phyloP scores from a whole-genome alignment of 2,329 filamentous ascomycete species.

The Cordyceps javanica region DNA sequence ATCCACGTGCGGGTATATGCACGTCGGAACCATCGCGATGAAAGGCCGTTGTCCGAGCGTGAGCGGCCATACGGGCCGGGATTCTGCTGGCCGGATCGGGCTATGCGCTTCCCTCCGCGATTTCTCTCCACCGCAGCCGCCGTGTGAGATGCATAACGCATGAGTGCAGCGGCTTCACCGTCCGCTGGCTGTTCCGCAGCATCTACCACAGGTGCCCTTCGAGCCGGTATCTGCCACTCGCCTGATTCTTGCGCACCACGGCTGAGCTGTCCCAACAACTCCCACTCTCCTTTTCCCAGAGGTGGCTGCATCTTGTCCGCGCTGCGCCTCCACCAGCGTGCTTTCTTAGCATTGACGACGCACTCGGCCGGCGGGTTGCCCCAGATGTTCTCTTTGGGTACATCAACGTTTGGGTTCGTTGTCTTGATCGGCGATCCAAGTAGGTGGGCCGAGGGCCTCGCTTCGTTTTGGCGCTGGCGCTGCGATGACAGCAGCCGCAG shows the following conservation, averaged over 20 bases:
- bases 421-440: conserved; percentile 20
- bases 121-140: conserved; percentile 4
- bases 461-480: conserved; percentile 23
- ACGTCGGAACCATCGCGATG: conserved; percentile 38
- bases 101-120: conserved; percentile 18
- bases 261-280: conserved; percentile 43
- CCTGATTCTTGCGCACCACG: conserved; percentile 30
- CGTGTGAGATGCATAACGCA: neutral
- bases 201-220: neutral
- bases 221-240: conserved; percentile 32
- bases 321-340: conserved; percentile 41
- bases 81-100: conserved; percentile 30
- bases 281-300: conserved; percentile 48
- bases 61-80: conserved; percentile 32
- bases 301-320: conserved; percentile 48
- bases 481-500: conserved; percentile 37
- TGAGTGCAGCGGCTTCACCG: neutral
- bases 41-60: conserved; percentile 26
- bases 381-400: conserved; percentile 44
- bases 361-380: conserved; percentile 37
- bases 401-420: conserved; percentile 26
- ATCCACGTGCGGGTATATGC: conserved; percentile 42
- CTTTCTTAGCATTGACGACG: conserved; percentile 36
- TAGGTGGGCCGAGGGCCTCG: conserved; percentile 21
- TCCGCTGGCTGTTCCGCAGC: neutral